These are phyloP conservation scores for Vachellia pachyceras DNA, from an alignment of 306 rosid species.

Conservation along the genomic window DNA sequence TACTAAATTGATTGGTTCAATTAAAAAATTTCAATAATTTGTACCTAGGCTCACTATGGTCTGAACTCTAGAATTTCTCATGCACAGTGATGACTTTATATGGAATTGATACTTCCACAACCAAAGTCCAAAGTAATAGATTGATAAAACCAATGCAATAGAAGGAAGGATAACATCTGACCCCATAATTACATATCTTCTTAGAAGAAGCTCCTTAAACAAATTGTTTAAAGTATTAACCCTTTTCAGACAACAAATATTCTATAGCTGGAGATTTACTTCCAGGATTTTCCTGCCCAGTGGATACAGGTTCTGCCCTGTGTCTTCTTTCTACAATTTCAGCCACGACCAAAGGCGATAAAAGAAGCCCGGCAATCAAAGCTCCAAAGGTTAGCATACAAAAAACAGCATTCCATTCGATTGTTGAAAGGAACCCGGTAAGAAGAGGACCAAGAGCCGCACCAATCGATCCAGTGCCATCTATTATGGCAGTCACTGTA, in stretches of 20 bases:
- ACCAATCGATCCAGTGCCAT: constrained; percentile 90
- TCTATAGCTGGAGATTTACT: constrained; percentile 48
- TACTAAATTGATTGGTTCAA: not conserved
- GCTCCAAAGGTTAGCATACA: constrained; percentile 68
- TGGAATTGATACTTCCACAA: constrained; percentile 9
- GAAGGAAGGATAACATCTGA: not conserved
- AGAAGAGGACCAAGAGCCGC: constrained; percentile 91
- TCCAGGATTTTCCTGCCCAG: constrained; percentile 46
- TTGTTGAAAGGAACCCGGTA: constrained; percentile 76
- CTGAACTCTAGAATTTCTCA: not conserved
- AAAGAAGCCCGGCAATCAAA: constrained; percentile 68
- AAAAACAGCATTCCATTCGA: constrained; percentile 78
- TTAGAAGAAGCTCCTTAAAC: not conserved
- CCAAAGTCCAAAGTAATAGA: not conserved
- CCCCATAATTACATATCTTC: not conserved
- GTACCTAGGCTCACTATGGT: not conserved
- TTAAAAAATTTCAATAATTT: constrained; percentile 1
- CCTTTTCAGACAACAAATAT: not conserved
- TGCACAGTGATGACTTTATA: not conserved
- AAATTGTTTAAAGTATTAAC: not conserved
- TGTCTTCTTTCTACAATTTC: constrained; percentile 57
- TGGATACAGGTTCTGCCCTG: constrained; percentile 41
- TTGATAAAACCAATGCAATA: not conserved
- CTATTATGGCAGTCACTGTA: constrained; percentile 86
- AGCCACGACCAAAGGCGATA: constrained; percentile 62